A percentile compares a stretch with the other conserved stretches of the same genome.
These are phyloP conservation scores for Saccharomyces eubayanus DNA, from an alignment of 805 yeast genomes.

Conservation along the genomic window DNA sequence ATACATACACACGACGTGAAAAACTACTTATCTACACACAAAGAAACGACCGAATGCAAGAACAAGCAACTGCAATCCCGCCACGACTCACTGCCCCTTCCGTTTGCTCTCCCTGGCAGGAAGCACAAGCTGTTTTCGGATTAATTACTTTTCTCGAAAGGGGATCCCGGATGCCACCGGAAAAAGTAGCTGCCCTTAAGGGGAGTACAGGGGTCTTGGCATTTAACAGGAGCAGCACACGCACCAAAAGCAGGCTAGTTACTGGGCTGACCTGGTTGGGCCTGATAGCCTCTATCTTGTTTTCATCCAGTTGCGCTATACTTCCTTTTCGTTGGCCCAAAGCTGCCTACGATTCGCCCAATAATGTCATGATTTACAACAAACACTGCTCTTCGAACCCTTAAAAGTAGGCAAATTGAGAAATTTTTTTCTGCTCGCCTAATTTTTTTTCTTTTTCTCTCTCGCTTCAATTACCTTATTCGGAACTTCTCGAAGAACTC, in stretches of 20 bases:
- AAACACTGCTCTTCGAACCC: neutral
- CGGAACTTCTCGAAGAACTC: neutral
- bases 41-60: too few relatives aligned
- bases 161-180: neutral
- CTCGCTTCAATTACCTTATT: neutral
- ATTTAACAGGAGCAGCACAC: neutral
- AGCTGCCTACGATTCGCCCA: neutral
- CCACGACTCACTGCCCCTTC: neutral
- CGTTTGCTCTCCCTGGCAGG: neutral
- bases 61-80: neutral
- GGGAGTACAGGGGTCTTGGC: neutral
- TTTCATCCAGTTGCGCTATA: neutral
- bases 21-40: too few relatives aligned
- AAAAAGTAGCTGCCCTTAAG: slow-evolving; percentile 2
- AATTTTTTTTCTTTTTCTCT: neutral
- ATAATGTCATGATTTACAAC: neutral
- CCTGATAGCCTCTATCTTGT: neutral
- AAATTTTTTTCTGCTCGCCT: neutral
- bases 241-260: neutral
- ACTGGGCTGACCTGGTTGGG: neutral
- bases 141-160: neutral
- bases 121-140: neutral
- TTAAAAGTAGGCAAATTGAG: neutral
- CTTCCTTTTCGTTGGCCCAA: neutral
- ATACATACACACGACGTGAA: too few relatives aligned